Percentiles rank a stretch among this genome's conserved stretches.
Conservation (phyloP, 2,329 filamentous ascomycete species). For the Pezicula radicicola region DNA sequence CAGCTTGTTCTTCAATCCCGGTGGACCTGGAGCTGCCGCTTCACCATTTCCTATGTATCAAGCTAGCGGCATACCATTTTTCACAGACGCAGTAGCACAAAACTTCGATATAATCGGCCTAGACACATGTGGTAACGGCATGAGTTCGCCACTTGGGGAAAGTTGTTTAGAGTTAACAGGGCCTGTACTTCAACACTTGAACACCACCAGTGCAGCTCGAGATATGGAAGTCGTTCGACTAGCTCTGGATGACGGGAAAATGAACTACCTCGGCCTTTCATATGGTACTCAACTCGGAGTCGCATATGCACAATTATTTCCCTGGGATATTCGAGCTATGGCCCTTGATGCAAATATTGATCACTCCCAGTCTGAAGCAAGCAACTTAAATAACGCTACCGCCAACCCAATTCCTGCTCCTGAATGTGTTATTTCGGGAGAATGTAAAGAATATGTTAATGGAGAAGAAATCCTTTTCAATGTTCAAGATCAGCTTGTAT, state of each 20-base stretch:
- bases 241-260: constrained; percentile 31
- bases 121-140: constrained; percentile 40
- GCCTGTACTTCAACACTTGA: constrained; percentile 36
- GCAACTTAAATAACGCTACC: constrained; percentile 27
- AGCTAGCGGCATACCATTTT: too few relatives aligned
- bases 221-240: constrained; percentile 30
- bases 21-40: too few relatives aligned
- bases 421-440: constrained; percentile 22
- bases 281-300: constrained; percentile 43
- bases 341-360: constrained; percentile 42
- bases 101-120: constrained; percentile 40
- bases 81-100: too few relatives aligned
- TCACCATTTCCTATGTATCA: too few relatives aligned
- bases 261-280: constrained; percentile 39
- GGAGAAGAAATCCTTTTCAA: too few relatives aligned
- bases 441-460: too few relatives aligned
- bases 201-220: constrained; percentile 28
- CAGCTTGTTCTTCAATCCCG: too few relatives aligned
- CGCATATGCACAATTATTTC: constrained; percentile 41
- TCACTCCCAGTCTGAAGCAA: constrained; percentile 33
- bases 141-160: constrained; percentile 35
- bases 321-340: constrained; percentile 37
- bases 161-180: constrained; percentile 38
- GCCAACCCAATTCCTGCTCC: constrained; percentile 31
- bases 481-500: too few relatives aligned